Evolutionary conservation across 768 basidiomycete genomes (phyloP).

Genomic region (Cubamyces sp.): DNA sequence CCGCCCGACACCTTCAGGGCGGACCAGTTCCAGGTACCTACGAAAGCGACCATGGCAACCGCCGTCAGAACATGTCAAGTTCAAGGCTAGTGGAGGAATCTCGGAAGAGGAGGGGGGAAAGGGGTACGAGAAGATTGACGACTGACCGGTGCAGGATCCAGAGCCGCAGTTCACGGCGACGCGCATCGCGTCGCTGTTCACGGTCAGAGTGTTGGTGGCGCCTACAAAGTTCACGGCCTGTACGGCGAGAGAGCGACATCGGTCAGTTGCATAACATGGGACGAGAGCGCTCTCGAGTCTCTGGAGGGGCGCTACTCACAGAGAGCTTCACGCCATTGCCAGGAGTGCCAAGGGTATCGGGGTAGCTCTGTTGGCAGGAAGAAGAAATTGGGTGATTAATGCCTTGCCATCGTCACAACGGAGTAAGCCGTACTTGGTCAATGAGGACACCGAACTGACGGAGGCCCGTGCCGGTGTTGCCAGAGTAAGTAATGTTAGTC

Average conservation of each 20-base stretch:
- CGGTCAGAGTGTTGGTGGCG: conserved; percentile 46
- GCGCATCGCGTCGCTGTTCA: conserved; percentile 45
- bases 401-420: not conserved
- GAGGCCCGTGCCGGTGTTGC: conserved; percentile 56
- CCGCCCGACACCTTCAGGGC: conserved; percentile 51
- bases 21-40: conserved; percentile 58
- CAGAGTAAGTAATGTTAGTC: conserved; percentile 52
- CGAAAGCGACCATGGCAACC: not conserved
- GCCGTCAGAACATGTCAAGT: not conserved
- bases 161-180: conserved; percentile 61
- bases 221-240: conserved; percentile 55
- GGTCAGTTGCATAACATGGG: not conserved
- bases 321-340: conserved; percentile 61
- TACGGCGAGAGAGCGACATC: not conserved
- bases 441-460: conserved; percentile 60
- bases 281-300: too few species aligned
- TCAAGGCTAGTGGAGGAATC: not conserved
- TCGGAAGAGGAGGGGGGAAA: not conserved
- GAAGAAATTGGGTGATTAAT: not conserved
- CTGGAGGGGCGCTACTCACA: conserved; percentile 41
- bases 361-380: conserved; percentile 53
- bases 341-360: conserved; percentile 52
- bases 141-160: conserved; percentile 52
- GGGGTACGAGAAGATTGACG: not conserved
- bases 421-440: conserved; percentile 47